These are phyloP conservation scores for Peronospora destructor DNA, from an alignment of 352 stramenopile species.

Conservation along the genomic window DNA sequence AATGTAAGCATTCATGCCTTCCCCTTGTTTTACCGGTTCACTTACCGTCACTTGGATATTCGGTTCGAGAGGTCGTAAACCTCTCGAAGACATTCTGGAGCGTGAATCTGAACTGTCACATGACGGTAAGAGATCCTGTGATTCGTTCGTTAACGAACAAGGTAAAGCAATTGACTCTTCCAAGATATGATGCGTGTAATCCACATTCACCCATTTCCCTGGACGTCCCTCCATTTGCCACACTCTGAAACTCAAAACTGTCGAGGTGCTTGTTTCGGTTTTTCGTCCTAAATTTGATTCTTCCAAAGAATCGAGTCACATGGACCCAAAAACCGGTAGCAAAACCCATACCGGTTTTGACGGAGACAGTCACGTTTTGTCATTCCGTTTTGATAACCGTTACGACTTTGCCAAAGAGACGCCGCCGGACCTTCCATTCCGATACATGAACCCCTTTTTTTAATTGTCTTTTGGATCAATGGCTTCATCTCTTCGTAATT, in stretches of 20 bases:
- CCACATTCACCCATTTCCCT: constrained; percentile 80
- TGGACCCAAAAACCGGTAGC: too few species aligned
- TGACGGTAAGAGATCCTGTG: constrained; percentile 11
- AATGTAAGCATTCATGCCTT: constrained; percentile 97
- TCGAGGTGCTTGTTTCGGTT: too few species aligned
- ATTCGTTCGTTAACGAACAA: not conserved
- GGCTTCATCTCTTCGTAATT: not conserved
- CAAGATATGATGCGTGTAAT: constrained; percentile 68
- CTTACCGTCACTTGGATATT: constrained; percentile 85
- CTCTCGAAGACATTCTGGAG: constrained; percentile 2
- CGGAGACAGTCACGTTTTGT: too few species aligned
- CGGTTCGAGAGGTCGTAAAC: constrained; percentile 8
- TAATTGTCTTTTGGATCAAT: not conserved
- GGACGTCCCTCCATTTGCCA: too few species aligned
- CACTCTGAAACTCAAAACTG: too few species aligned
- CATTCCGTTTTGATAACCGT: too few species aligned
- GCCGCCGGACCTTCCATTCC: too few species aligned
- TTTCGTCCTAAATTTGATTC: too few species aligned
- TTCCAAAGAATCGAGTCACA: too few species aligned
- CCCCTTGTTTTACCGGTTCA: constrained; percentile 93
- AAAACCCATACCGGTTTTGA: too few species aligned
- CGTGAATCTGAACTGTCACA: constrained; percentile 4
- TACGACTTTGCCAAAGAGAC: too few species aligned
- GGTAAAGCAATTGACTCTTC: constrained; percentile 36
- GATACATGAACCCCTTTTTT: too few species aligned